Base-by-base conservation (phyloP, 371 early-diverging fungal species). In the Blakeslea trispora region DNA sequence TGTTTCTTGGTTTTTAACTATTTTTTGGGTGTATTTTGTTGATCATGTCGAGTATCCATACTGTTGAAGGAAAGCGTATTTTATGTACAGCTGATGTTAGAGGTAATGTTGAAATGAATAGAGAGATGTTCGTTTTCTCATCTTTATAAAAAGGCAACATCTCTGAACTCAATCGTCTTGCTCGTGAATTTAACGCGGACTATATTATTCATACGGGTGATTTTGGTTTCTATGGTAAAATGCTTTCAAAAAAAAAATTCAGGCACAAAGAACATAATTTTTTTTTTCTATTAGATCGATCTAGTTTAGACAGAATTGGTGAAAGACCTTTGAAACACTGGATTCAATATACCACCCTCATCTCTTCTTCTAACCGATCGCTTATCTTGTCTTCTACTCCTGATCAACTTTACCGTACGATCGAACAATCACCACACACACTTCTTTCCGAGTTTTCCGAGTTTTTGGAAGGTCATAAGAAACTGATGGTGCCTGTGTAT, bases 151-250 rank as follows among this genome's bases (percentile, higher is more conserved):
- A 11, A 24, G 32, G 11, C 24, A 75, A 83, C 42, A 73, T 87
- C 24, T 81, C 85, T 22, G 81, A 82, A 63, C 64, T 87, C n/a
- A 83, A 87, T 49, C 63, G 71, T 43, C 74, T 87, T 37, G 85
- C 83, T 45, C 79, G 80, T 47, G 80, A 81, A 41, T 72, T 80
- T 13, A 77, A 79, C 45, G 85, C 87, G 19, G 69, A 79, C 22
- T 68, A 74, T 57, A 74, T 87, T 45, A 82, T 87, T 40, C 87
- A 87, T 50, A 82, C 85, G n/a, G 87, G 87, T 28, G 84, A 85
- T 55, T 87, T 87, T 63, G 84, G 85, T 24, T 85, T 87, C 57
- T 84, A 83, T 69, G 85, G 87, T 82, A 72, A 61, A 3, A 5
- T 28, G 28, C 7, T 28, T 28, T 3, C 3, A 5, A 5, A 7